Conservation (phyloP, 495 filamentous ascomycete genomes). For the Daldinia grandis region DNA sequence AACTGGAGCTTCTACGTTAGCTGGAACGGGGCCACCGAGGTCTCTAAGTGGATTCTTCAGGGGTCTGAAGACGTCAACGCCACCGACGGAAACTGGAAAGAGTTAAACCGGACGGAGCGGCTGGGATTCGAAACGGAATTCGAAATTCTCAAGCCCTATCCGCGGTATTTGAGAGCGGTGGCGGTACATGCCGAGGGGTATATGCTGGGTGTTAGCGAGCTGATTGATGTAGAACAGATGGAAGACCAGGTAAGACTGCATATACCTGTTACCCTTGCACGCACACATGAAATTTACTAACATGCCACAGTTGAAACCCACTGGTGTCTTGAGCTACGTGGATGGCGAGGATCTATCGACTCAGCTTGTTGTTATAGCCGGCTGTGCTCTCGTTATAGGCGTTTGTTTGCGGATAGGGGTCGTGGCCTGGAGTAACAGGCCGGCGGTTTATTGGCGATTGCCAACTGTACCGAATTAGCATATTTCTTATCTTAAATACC, state of each 20-base stretch:
- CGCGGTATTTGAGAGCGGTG: conserved; percentile 37
- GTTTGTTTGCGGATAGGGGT: conserved; percentile 18
- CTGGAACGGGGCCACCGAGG: conserved; percentile 54
- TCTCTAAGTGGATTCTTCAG: conserved; percentile 45
- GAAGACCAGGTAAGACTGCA: conserved; percentile 26
- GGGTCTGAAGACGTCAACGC: conserved; percentile 16
- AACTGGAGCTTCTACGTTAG: conserved; percentile 46
- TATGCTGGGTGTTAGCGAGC: conserved; percentile 35
- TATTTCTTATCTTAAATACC: not conserved
- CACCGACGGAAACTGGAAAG: conserved; percentile 32
- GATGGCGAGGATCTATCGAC: not conserved
- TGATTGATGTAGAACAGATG: conserved; percentile 6
- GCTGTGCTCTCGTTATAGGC: conserved; percentile 9
- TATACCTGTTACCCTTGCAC: not conserved
- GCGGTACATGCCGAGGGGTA: conserved; percentile 42
- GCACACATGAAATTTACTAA: conserved; percentile 1
- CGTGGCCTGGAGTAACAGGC: conserved; percentile 23
- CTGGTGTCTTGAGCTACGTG: not conserved
- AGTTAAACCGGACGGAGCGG: conserved; percentile 39
- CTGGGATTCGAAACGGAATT: conserved; percentile 48
- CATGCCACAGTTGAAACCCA: conserved; percentile 2
- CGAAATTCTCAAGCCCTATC: conserved; percentile 26
- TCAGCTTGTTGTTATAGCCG: conserved; percentile 13
- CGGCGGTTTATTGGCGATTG: conserved; percentile 18
- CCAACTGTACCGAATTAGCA: conserved; percentile 19